These are phyloP conservation scores for Aspergillus chevalieri DNA, from an alignment of 2,329 filamentous ascomycete species.

Conservation along the genomic window DNA sequence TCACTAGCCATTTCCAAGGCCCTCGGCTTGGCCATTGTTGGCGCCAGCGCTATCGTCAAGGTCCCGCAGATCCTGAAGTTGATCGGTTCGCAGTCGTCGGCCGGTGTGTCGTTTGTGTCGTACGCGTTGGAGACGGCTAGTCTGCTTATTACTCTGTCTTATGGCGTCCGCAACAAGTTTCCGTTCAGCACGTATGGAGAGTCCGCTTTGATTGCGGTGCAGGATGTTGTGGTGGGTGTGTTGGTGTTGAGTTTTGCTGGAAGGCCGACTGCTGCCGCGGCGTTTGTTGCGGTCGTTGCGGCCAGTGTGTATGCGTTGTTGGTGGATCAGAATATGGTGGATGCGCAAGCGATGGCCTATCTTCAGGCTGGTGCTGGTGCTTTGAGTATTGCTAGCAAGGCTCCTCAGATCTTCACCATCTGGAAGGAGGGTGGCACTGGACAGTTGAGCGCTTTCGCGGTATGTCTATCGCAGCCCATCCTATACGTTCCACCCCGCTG, in stretches of 20 bases:
- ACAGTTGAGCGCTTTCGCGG: slow-evolving; percentile 92
- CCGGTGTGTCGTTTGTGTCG: slow-evolving; percentile 79
- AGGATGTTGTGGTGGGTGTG: slow-evolving; percentile 85
- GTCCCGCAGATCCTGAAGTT: slow-evolving; percentile 96
- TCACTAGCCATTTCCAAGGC: slow-evolving; percentile 88
- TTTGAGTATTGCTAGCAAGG: slow-evolving; percentile 80
- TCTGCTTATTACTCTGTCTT: slow-evolving; percentile 84
- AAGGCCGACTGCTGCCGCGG: slow-evolving; percentile 59
- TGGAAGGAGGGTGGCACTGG: slow-evolving; percentile 82
- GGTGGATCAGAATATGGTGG: slow-evolving; percentile 54
- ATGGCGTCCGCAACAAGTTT: slow-evolving; percentile 85
- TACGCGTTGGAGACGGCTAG: slow-evolving; percentile 87
- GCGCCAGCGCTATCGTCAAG: slow-evolving; percentile 85
- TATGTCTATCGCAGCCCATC: slow-evolving; percentile 44
- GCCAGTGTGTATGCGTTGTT: slow-evolving; percentile 66
- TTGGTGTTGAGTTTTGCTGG: slow-evolving; percentile 80
- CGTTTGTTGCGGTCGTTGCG: slow-evolving; percentile 72
- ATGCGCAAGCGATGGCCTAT: slow-evolving; percentile 61
- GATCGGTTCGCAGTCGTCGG: slow-evolving; percentile 68
- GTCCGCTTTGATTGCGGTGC: slow-evolving; percentile 81
- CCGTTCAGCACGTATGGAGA: slow-evolving; percentile 97
- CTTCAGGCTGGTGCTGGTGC: slow-evolving; percentile 79
- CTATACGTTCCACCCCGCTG: neutral
- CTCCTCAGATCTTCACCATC: slow-evolving; percentile 87
- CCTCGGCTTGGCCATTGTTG: slow-evolving; percentile 89